These are phyloP conservation scores for Ambrosia trifida DNA, from an alignment of 129 eudicot species.

Conservation along the genomic window DNA sequence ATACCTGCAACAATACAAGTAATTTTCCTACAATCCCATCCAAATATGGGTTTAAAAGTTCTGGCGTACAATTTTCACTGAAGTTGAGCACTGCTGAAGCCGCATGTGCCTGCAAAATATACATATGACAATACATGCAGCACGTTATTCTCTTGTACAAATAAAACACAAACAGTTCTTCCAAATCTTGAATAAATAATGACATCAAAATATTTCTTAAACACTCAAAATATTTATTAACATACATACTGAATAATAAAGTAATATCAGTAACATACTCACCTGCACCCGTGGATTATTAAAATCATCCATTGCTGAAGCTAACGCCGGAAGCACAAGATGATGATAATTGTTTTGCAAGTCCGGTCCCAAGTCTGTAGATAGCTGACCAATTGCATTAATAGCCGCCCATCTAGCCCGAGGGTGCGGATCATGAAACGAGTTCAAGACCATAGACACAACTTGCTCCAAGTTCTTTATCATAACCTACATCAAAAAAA, in stretches of 20 bases:
- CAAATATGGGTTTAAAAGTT: constrained; percentile 80
- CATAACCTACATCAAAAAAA: constrained; percentile 63
- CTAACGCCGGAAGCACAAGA: constrained; percentile 79
- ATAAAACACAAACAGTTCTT: neutral
- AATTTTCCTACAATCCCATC: constrained; percentile 90
- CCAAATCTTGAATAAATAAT: constrained; percentile 11
- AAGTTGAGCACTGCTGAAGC: constrained; percentile 95
- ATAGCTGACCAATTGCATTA: constrained; percentile 94
- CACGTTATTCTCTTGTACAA: constrained; percentile 6
- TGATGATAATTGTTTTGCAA: constrained; percentile 86
- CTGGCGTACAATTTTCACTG: constrained; percentile 95
- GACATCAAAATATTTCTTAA: too few species aligned
- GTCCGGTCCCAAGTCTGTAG: constrained; percentile 97
- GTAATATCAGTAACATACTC: constrained; percentile 24
- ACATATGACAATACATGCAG: neutral
- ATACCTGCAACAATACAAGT: constrained; percentile 83
- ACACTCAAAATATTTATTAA: too few species aligned
- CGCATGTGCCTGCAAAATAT: constrained; percentile 84
- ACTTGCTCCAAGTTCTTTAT: constrained; percentile 85
- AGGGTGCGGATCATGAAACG: constrained; percentile 92
- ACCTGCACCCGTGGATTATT: constrained; percentile 98
- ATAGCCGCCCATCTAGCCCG: constrained; percentile 99
- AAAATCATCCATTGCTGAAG: constrained; percentile 85
- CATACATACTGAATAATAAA: neutral
- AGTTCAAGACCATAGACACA: constrained; percentile 80